Conservation (phyloP, 768 basidiomycete species). For the Leucosporidium scottii region DNA sequence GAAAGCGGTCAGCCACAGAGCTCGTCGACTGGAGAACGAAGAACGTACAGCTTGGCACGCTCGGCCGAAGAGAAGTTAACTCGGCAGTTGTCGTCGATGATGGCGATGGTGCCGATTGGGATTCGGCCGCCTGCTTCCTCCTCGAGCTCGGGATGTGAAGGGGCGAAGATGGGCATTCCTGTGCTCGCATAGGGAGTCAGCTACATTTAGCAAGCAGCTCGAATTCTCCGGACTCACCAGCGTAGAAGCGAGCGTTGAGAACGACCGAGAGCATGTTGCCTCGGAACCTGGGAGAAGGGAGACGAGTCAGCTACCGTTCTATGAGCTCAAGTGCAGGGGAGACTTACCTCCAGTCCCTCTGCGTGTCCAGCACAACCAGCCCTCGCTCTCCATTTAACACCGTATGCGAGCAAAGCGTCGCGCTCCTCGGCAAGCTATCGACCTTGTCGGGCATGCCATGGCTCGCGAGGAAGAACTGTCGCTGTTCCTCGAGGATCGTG, state of each 20-base stretch:
- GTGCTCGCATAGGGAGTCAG: neutral
- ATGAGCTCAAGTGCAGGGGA: neutral
- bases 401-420: slow-evolving; percentile 21
- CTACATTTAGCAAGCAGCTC: too few species aligned
- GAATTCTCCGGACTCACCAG: neutral
- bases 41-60: slow-evolving; percentile 11
- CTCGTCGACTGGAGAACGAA: neutral
- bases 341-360: slow-evolving; percentile 27
- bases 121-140: slow-evolving; percentile 1
- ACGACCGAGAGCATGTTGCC: slow-evolving; percentile 9
- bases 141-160: slow-evolving; percentile 8
- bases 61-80: slow-evolving; percentile 1
- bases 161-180: slow-evolving; percentile 28
- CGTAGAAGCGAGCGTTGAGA: slow-evolving; percentile 19
- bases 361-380: slow-evolving; percentile 13
- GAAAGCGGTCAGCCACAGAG: too few species aligned
- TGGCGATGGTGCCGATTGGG: slow-evolving; percentile 18
- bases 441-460: neutral
- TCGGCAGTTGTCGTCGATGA: slow-evolving; percentile 5
- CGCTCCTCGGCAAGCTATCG: slow-evolving; percentile 2
- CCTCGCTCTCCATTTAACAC: slow-evolving; percentile 20
- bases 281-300: neutral
- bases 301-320: neutral
- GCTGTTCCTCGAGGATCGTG: slow-evolving; percentile 9
- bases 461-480: neutral